A percentile compares a stretch with the other conserved stretches of the same genome.
phyloP scores from a whole-genome alignment of 257 asterid species.

The Solanum piurae region DNA sequence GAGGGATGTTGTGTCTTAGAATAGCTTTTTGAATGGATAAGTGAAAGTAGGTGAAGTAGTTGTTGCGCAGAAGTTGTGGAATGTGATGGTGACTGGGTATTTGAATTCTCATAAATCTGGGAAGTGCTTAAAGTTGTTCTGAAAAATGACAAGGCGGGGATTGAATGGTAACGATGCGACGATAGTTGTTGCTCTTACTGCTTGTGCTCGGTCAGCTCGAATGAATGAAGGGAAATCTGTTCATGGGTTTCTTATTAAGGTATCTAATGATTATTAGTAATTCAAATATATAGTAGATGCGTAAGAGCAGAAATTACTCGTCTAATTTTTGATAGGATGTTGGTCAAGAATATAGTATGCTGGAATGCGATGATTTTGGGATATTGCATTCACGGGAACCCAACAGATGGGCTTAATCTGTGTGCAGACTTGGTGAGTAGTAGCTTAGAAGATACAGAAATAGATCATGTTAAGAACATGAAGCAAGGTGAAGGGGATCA shows the following conservation, averaged over 20 bases:
- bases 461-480: neutral
- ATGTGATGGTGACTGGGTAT: constrained; percentile 24
- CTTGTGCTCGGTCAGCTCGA: constrained; percentile 61
- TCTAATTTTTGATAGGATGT: constrained; percentile 39
- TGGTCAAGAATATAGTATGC: constrained; percentile 29
- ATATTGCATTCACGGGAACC: neutral
- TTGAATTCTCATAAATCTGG: constrained; percentile 17
- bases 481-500: neutral
- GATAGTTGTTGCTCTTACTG: constrained; percentile 37
- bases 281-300: constrained; percentile 45
- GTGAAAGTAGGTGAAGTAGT: constrained; percentile 39
- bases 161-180: constrained; percentile 26
- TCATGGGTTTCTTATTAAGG: no score
- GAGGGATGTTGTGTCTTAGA: constrained; percentile 53
- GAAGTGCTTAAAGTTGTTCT: constrained; percentile 45
- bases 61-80: constrained; percentile 52
- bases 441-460: constrained; percentile 1
- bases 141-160: constrained; percentile 34
- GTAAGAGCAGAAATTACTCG: constrained; percentile 20
- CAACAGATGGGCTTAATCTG: constrained; percentile 23
- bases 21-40: constrained; percentile 32
- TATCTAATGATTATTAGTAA: constrained; percentile 7
- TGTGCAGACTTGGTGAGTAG: constrained; percentile 29
- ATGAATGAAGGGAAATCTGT: constrained; percentile 41
- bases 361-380: neutral